phyloP scores from a whole-genome alignment of 768 basidiomycete species.

The Hydnomerulius pinastri region DNA sequence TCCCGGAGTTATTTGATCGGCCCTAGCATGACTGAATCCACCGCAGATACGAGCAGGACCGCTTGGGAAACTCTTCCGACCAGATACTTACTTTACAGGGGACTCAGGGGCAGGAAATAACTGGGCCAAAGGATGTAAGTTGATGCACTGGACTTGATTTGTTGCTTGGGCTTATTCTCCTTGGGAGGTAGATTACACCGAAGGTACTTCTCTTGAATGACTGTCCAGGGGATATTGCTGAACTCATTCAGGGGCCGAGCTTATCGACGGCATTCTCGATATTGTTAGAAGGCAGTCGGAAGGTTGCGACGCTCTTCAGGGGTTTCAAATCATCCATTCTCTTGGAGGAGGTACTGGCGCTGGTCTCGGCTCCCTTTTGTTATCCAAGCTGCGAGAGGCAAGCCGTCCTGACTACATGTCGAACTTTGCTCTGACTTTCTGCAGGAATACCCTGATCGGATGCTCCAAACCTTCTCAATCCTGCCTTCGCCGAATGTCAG shows the following conservation, averaged over 20 bases:
- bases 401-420: constrained; percentile 17
- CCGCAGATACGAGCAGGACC: constrained; percentile 64
- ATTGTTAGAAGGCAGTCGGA: constrained; percentile 81
- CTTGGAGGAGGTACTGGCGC: constrained; percentile 92
- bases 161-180: constrained; percentile 18
- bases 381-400: constrained; percentile 82
- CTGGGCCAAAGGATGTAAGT: constrained; percentile 92
- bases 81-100: constrained; percentile 79
- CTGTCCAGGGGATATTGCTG: neutral
- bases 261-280: constrained; percentile 85
- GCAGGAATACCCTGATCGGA: constrained; percentile 58
- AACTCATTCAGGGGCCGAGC: constrained; percentile 70
- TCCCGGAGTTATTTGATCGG: neutral
- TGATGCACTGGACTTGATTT: constrained; percentile 12
- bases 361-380: constrained; percentile 77
- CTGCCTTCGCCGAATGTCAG: constrained; percentile 59
- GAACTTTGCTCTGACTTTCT: constrained; percentile 11
- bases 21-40: constrained; percentile 4
- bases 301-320: constrained; percentile 82
- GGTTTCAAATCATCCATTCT: constrained; percentile 87
- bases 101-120: constrained; percentile 81
- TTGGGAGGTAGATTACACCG: constrained; percentile 71
- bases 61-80: constrained; percentile 77
- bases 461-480: constrained; percentile 54
- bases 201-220: constrained; percentile 51